phyloP scores from a whole-genome alignment of 163 green algal species.

The Coccomyxa subellipsoidea region DNA sequence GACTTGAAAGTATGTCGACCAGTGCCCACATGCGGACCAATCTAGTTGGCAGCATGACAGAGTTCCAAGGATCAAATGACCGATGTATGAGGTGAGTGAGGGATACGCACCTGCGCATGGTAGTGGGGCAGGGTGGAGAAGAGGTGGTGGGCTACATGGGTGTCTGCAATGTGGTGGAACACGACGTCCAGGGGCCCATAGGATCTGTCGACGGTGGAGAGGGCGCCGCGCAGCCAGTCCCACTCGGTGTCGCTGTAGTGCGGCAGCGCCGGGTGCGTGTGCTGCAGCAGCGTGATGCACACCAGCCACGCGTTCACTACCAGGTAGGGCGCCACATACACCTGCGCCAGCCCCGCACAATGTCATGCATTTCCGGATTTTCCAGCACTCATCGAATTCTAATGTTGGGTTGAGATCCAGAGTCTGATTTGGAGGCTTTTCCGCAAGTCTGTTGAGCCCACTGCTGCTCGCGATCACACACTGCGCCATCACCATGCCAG shows the following conservation, averaged over 20 bases:
- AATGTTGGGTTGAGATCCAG: no score
- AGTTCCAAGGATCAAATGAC: neutral
- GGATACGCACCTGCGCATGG: conserved; percentile 38
- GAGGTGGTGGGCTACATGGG: conserved; percentile 92
- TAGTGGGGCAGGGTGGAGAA: conserved; percentile 86
- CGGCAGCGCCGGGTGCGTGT: conserved; percentile 73
- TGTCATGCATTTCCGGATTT: no score
- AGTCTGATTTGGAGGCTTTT: no score
- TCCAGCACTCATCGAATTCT: no score
- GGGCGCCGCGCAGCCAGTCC: conserved; percentile 87
- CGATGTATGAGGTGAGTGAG: neutral
- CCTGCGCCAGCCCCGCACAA: conserved; percentile 14
- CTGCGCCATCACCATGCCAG: no score
- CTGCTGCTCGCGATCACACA: no score
- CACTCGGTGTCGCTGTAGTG: conserved; percentile 86
- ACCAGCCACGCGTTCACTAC: conserved; percentile 91
- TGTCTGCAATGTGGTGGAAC: conserved; percentile 93
- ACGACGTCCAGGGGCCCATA: conserved; percentile 83
- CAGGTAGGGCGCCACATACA: conserved; percentile 80
- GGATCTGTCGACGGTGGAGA: conserved; percentile 84
- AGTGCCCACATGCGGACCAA: no score
- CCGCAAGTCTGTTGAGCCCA: no score
- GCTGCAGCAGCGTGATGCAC: conserved; percentile 77
- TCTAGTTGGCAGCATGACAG: no score
- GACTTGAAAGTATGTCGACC: no score